Conservation (phyloP, 305 asterid species). For the Coffea humblotiana region DNA sequence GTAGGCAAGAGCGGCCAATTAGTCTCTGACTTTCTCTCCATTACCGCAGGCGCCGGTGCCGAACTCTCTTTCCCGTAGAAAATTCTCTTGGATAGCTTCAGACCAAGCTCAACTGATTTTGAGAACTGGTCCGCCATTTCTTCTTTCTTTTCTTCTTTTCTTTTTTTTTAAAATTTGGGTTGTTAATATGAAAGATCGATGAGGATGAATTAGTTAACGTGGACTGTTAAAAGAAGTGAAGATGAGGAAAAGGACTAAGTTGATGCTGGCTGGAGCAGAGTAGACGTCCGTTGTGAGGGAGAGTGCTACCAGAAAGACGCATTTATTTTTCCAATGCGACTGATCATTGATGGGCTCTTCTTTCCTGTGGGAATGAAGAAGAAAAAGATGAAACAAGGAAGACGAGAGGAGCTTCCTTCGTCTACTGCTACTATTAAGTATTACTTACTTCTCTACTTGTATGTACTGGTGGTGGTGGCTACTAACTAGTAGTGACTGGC, state of each 20-base stretch:
- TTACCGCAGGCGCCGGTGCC: conserved; percentile 45
- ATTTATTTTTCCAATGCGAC: background rate
- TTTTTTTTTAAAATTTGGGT: background rate
- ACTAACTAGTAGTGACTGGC: background rate
- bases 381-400: background rate
- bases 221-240: background rate
- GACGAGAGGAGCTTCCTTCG: background rate
- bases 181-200: background rate
- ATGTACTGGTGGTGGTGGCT: background rate
- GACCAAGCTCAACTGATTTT: conserved; percentile 61
- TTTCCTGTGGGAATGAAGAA: background rate
- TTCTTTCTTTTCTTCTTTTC: conserved; percentile 29
- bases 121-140: conserved; percentile 73
- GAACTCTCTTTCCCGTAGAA: conserved; percentile 62
- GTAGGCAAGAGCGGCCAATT: conserved; percentile 47
- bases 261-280: background rate
- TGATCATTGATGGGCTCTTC: background rate
- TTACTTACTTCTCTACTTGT: background rate
- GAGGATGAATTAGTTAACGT: background rate
- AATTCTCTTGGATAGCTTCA: conserved; percentile 62
- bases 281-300: background rate
- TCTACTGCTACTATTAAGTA: background rate
- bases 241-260: background rate
- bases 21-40: conserved; percentile 35
- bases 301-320: background rate